A percentile compares a stretch with the other conserved stretches of the same genome.
Conservation (phyloP, 495 filamentous ascomycete genomes). For the Chaetomidium leptoderma region DNA sequence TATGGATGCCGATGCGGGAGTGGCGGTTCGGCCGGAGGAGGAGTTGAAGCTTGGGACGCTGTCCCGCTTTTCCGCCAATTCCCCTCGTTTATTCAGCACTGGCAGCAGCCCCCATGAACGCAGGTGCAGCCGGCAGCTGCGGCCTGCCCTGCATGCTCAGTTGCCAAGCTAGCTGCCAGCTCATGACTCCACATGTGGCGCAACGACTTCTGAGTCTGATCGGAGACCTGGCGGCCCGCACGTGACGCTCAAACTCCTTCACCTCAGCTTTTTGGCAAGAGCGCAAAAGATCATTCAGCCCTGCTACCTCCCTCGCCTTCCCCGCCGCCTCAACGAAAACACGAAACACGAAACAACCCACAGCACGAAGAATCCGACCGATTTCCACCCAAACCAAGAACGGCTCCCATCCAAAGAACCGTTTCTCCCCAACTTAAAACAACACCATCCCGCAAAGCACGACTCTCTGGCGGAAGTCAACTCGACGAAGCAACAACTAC, state of each 20-base stretch:
- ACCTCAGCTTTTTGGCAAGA: slow-evolving; percentile 10
- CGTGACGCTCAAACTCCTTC: slow-evolving; percentile 8
- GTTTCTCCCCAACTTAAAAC: not conserved
- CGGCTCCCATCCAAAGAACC: not conserved
- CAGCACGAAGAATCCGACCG: not conserved
- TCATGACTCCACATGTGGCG: slow-evolving; percentile 1
- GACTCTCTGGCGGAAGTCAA: not conserved
- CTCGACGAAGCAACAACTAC: not conserved
- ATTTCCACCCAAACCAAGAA: not conserved
- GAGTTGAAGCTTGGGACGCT: too few relatives aligned
- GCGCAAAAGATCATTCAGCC: slow-evolving; percentile 14
- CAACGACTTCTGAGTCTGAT: too few relatives aligned
- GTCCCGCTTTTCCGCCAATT: too few relatives aligned
- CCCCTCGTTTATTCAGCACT: too few relatives aligned
- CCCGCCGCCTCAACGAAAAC: slow-evolving; percentile 15
- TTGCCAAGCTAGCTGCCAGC: too few relatives aligned
- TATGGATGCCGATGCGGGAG: not conserved
- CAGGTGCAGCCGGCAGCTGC: too few relatives aligned
- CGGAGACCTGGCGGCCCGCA: too few relatives aligned
- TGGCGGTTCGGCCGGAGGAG: not conserved
- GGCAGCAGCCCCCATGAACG: too few relatives aligned
- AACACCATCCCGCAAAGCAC: not conserved
- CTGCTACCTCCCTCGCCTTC: slow-evolving; percentile 1
- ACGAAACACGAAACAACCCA: not conserved
- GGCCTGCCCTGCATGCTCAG: too few relatives aligned